phyloP scores from a whole-genome alignment of 768 basidiomycete species.

The Grammothele lineata region DNA sequence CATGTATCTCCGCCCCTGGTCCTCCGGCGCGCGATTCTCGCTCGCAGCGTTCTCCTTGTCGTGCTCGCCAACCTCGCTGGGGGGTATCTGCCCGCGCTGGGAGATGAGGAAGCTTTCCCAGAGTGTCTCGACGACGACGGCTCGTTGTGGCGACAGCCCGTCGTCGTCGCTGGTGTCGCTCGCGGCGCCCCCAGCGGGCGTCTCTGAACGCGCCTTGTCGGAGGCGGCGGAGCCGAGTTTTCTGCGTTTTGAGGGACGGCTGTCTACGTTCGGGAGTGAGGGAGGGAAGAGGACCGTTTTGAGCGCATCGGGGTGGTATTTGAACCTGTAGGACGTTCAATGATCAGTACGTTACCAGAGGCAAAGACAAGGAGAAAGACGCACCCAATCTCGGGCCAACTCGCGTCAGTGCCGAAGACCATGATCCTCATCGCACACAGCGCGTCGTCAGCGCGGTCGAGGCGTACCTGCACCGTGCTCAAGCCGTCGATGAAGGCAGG shows the following conservation, averaged over 20 bases:
- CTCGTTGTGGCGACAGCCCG: constrained; percentile 10
- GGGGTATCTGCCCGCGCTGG: constrained; percentile 13
- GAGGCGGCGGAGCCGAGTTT: constrained; percentile 1
- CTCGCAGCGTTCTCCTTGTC: constrained; percentile 11
- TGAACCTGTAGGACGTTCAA: constrained; percentile 21
- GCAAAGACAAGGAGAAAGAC: not conserved
- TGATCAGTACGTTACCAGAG: not conserved
- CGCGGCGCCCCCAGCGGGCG: not conserved
- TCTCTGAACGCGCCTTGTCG: constrained; percentile 5
- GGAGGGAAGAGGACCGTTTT: constrained; percentile 22
- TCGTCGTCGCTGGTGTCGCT: no score
- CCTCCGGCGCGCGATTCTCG: not conserved
- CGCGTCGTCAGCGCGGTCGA: constrained; percentile 9
- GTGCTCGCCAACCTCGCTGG: constrained; percentile 6
- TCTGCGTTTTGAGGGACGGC: constrained; percentile 15
- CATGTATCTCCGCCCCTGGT: constrained; percentile 9
- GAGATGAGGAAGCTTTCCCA: constrained; percentile 27
- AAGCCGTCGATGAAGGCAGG: constrained; percentile 1
- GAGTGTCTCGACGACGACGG: constrained; percentile 26
- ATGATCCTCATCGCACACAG: constrained; percentile 9
- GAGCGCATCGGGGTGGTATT: constrained; percentile 26
- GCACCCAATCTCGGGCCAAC: constrained; percentile 15
- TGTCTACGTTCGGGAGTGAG: not conserved
- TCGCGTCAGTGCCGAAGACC: constrained; percentile 14
- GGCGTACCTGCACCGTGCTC: constrained; percentile 5